A percentile compares a stretch with the other conserved stretches of the same genome.
phyloP scores from a whole-genome alignment of 495 filamentous ascomycete genomes.

The Talaromyces ruber region DNA sequence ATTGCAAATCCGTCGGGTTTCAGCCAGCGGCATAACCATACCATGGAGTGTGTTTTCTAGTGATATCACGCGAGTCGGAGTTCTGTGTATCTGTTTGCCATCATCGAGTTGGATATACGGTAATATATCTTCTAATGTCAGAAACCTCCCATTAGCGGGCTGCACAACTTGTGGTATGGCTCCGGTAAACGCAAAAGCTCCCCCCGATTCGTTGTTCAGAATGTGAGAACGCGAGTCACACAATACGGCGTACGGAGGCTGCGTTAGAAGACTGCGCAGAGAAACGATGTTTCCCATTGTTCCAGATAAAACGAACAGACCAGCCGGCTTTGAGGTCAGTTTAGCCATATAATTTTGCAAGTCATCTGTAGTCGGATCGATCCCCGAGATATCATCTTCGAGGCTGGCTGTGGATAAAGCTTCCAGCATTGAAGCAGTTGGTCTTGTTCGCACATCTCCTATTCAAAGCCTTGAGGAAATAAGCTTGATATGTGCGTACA shows the following conservation, averaged over 20 bases:
- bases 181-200: slow-evolving; percentile 12
- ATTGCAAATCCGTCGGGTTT: slow-evolving; percentile 9
- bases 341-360: slow-evolving; percentile 54
- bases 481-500: no score
- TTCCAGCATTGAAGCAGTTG: slow-evolving; percentile 46
- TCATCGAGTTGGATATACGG: slow-evolving; percentile 6
- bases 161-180: slow-evolving; percentile 10
- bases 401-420: slow-evolving; percentile 43
- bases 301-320: slow-evolving; percentile 62
- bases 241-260: slow-evolving; percentile 58
- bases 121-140: slow-evolving; percentile 56
- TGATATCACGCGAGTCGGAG: slow-evolving; percentile 43
- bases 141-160: slow-evolving; percentile 45
- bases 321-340: slow-evolving; percentile 56
- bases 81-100: slow-evolving; percentile 28
- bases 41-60: slow-evolving; percentile 15
- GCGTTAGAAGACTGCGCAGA: slow-evolving; percentile 51
- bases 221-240: slow-evolving; percentile 57
- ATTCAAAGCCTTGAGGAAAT: no score
- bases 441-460: slow-evolving; percentile 42
- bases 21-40: slow-evolving; percentile 11
- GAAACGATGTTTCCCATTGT: slow-evolving; percentile 75
- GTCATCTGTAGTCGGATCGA: slow-evolving; percentile 51
- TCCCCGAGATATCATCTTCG: slow-evolving; percentile 63
- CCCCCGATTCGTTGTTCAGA: slow-evolving; percentile 33